Evolutionary conservation across 768 basidiomycete species (phyloP).

Genomic region (Epithele typhae): DNA sequence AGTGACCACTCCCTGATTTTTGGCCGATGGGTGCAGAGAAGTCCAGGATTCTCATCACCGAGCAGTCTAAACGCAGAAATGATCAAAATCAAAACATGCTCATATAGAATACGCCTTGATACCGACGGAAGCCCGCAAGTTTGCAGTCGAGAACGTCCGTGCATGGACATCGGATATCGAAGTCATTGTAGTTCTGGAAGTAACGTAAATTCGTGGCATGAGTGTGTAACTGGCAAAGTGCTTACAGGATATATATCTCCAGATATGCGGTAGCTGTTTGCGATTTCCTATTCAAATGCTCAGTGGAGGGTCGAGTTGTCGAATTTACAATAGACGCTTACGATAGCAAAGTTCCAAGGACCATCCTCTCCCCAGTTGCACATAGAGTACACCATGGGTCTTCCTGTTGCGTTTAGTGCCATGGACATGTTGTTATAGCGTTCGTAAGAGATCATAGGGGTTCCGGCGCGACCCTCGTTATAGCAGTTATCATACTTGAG

Average conservation of each 20-base stretch:
- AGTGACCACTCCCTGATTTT: constrained; percentile 30
- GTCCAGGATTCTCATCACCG: constrained; percentile 32
- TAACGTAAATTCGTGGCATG: not conserved
- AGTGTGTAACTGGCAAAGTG: not conserved
- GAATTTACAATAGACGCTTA: constrained; percentile 19
- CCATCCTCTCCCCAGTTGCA: constrained; percentile 39
- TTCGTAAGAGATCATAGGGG: constrained; percentile 30
- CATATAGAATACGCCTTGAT: not conserved
- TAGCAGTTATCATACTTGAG: constrained; percentile 39
- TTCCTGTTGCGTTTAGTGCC: constrained; percentile 34
- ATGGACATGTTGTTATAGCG: constrained; percentile 33
- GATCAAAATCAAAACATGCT: no score
- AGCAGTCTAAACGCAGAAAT: no score
- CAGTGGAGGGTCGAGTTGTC: no score
- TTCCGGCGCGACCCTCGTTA: constrained; percentile 34
- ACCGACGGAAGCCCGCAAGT: constrained; percentile 33
- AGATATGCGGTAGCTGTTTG: constrained; percentile 28
- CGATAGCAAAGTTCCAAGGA: constrained; percentile 36
- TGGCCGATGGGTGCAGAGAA: constrained; percentile 32
- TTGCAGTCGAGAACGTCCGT: constrained; percentile 33
- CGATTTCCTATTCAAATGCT: constrained; percentile 19
- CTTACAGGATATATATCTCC: constrained; percentile 28
- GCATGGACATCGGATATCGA: constrained; percentile 35
- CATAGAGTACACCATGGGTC: constrained; percentile 36
- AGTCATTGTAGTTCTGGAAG: constrained; percentile 28